Conservation (phyloP, 164 flowering plant species). For the Stephania japonica region DNA sequence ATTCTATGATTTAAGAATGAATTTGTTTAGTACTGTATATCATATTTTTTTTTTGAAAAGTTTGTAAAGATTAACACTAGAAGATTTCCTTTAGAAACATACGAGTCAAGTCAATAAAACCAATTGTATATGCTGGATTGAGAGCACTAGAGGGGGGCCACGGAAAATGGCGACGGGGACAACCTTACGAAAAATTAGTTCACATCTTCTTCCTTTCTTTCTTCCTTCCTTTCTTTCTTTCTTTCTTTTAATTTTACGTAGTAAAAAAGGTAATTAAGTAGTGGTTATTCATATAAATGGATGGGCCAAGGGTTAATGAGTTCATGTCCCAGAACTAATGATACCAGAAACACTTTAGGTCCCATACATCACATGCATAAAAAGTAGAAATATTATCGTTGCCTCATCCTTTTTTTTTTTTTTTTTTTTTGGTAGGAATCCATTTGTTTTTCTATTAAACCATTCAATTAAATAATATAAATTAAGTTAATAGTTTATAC, state of each 20-base stretch:
- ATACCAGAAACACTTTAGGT: neutral
- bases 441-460: no score
- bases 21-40: no score
- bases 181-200: neutral
- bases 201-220: neutral
- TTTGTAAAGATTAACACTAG: no score
- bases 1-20: no score
- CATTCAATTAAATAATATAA: no score
- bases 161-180: neutral
- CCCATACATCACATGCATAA: neutral
- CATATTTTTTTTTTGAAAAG: no score
- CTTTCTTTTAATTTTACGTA: no score
- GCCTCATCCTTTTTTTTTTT: no score
- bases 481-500: no score
- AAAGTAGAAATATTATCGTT: neutral
- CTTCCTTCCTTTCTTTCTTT: neutral
- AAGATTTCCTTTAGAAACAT: no score
- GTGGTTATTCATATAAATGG: neutral
- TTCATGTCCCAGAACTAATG: neutral
- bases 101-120: neutral
- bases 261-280: no score
- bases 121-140: neutral
- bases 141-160: neutral
- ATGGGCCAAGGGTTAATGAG: neutral
- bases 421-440: no score